phyloP scores from a whole-genome alignment of 139 green algal species.

The Asterochloris erici region DNA sequence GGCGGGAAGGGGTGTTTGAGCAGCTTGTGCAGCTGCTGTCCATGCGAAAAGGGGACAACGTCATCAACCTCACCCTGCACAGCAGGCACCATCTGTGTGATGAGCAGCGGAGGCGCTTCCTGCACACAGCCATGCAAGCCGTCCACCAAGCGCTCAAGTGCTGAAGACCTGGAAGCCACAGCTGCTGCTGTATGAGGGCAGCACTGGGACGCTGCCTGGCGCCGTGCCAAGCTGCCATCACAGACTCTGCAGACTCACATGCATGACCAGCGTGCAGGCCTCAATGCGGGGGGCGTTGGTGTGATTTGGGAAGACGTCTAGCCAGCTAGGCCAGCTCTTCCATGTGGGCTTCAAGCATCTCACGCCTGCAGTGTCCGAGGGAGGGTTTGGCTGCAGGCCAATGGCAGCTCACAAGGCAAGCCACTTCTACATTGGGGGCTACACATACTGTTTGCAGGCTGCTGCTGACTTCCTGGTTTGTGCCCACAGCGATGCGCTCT shows the following conservation, averaged over 20 bases:
- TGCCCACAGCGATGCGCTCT: background rate
- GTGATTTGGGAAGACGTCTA: constrained; percentile 85
- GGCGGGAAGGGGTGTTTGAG: constrained; percentile 51
- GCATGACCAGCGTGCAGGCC: constrained; percentile 61
- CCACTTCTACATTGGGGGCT: background rate
- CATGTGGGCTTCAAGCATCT: constrained; percentile 79
- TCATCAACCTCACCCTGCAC: constrained; percentile 51
- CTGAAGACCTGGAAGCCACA: background rate
- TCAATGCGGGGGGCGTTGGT: constrained; percentile 60
- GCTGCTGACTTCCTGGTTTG: background rate
- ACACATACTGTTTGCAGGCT: background rate
- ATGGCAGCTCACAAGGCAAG: background rate
- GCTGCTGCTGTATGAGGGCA: background rate
- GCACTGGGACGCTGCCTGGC: background rate
- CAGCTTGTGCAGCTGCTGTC: constrained; percentile 55
- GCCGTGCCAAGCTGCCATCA: background rate
- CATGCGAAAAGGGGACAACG: constrained; percentile 84
- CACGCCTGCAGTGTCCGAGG: constrained; percentile 47
- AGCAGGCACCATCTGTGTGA: too few species aligned
- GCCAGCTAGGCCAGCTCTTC: constrained; percentile 63
- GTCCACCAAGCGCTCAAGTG: background rate
- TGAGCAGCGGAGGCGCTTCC: background rate
- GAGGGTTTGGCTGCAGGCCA: too few species aligned
- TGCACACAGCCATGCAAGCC: background rate
- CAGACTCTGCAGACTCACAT: constrained; percentile 40